Conservation (phyloP, 2,329 filamentous ascomycete species). For the Cyphellophora europaea region DNA sequence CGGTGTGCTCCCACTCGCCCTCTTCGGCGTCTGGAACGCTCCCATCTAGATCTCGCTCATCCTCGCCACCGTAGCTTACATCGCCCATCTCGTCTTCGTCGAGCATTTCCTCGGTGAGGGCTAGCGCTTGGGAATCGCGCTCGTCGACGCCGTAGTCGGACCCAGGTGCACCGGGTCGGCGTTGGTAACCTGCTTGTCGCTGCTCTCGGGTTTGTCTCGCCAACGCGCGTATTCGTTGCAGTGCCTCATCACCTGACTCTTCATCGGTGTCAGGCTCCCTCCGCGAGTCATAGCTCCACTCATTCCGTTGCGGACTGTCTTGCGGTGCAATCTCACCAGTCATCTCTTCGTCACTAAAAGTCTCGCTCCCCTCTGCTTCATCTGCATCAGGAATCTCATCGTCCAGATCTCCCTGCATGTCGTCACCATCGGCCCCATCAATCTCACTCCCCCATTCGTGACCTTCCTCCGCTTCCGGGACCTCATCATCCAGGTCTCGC, state of each 20-base stretch:
- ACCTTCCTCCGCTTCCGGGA: constrained; percentile 31
- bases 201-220: background rate
- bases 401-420: constrained; percentile 33
- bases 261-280: constrained; percentile 16
- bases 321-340: constrained; percentile 29
- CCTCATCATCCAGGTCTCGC: constrained; percentile 37
- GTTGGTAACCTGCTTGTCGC: background rate
- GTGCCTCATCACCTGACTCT: constrained; percentile 2
- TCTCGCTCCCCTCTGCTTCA: constrained; percentile 40
- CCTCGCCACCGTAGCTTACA: constrained; percentile 20
- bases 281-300: constrained; percentile 17
- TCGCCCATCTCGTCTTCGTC: constrained; percentile 19
- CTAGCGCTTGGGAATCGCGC: constrained; percentile 43
- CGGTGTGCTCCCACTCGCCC: constrained; percentile 64
- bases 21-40: constrained; percentile 55
- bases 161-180: constrained; percentile 4
- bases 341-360: constrained; percentile 42
- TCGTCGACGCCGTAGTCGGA: constrained; percentile 43
- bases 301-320: constrained; percentile 13
- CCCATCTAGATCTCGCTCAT: constrained; percentile 59
- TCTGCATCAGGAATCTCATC: constrained; percentile 36
- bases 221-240: background rate
- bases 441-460: constrained; percentile 32
- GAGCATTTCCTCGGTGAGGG: constrained; percentile 29
- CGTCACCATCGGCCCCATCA: constrained; percentile 31